Evolutionary conservation across 1,139 yeast genomes (phyloP), one percentile per base, ranked within the genome.

Genomic region (Oligophagozyma castellii): DNA sequence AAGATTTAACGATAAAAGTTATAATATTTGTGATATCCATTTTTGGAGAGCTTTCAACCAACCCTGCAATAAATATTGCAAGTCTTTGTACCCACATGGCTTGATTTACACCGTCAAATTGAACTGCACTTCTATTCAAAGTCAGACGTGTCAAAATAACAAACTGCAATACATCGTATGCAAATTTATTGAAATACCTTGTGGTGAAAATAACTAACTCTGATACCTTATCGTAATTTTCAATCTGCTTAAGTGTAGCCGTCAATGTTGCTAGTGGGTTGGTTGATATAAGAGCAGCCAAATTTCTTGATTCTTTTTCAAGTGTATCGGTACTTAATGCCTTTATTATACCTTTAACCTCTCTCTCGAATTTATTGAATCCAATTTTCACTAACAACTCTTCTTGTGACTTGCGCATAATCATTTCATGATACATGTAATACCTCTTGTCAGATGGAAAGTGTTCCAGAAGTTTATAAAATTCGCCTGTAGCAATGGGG

Each of bases 211-310:
- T 86, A 8, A 89, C 74, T 33, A 84, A 61, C 26, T 70, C 73
- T 31, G 75, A 81, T 39, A 84, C 67, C 48, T 84, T 89, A 48
- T 80, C 95, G 48, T 89, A 92, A 58, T 93, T 83, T 51, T 92
- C 98, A 36, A 89, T 73, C 44, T 76, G 86, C 32, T 68, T 70
- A 16, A 77, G 59, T 23, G 75, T 63, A 1, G 78, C 67, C 23
- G 65, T 54, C 21, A 78, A 68, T 19, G 92, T 71, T 2, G 94
- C 81, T 16, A 89, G 51, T 1, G 98, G 98, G 46, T 84, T 84
- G 1, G 80, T 61, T 36, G 71, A 75, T 16, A 86, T 69, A n/a
- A 80, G 62, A 36, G 76, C 75, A 0, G 94, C 79, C 20, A 89
- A 59, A 33, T 73, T 65, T 38, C 93, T 65, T 69, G 80, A 78